Percentiles rank a stretch among this genome's conserved stretches.
Evolutionary conservation across 1,139 yeast genomes (phyloP).

Genomic region (Arxiozyma slooffiae): DNA sequence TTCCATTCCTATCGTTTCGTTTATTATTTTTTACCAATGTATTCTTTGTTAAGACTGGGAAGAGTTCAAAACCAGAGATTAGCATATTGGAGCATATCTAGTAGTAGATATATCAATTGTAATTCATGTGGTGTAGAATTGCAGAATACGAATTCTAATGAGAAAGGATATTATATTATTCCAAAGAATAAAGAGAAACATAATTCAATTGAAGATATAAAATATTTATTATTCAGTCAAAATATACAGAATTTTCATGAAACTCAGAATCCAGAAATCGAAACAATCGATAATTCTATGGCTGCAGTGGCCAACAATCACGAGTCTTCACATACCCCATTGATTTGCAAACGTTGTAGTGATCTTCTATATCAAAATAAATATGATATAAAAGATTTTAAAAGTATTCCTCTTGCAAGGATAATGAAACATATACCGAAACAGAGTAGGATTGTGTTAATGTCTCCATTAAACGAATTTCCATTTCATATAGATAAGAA

Average conservation of each 20-base stretch:
- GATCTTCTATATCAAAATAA: conserved; percentile 40
- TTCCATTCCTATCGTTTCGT: too few species aligned
- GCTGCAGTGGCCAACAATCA: conserved; percentile 2
- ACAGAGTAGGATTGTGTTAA: conserved; percentile 46
- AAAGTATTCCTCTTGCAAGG: conserved; percentile 31
- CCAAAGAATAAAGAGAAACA: conserved; percentile 13
- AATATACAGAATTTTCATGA: conserved; percentile 20
- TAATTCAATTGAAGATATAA: conserved; percentile 19
- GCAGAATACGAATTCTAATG: conserved; percentile 33
- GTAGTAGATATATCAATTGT: conserved; percentile 19
- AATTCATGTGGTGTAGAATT: conserved; percentile 46
- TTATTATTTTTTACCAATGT: too few species aligned
- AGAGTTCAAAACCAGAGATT: not conserved
- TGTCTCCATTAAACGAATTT: conserved; percentile 58
- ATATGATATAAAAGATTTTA: conserved; percentile 33
- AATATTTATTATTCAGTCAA: conserved; percentile 26
- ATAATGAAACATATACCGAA: conserved; percentile 40
- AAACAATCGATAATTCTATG: not conserved
- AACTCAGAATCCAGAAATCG: conserved; percentile 6
- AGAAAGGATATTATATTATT: conserved; percentile 38
- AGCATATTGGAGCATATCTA: not conserved
- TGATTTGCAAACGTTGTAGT: conserved; percentile 46
- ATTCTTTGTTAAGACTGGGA: not conserved
- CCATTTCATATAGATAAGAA: conserved; percentile 48
- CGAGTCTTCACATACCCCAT: conserved; percentile 8